A percentile compares a stretch with the other conserved stretches of the same genome.
These are phyloP conservation scores for Populus euphratica DNA, from an alignment of 345 rosid species.

Conservation along the genomic window DNA sequence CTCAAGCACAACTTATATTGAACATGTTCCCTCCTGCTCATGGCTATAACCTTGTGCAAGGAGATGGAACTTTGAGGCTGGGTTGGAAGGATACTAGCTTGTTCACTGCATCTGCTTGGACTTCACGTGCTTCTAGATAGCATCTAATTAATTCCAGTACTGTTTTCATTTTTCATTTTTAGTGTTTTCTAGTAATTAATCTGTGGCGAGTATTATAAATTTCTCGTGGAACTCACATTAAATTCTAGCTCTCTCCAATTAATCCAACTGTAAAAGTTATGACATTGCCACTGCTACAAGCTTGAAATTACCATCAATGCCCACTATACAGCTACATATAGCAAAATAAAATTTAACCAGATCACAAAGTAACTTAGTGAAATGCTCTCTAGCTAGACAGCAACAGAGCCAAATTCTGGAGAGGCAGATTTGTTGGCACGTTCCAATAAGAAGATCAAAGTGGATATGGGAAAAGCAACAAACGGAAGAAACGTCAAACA, in stretches of 20 bases:
- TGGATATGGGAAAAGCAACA: too few relatives aligned
- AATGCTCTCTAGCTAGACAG: too few relatives aligned
- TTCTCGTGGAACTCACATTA: background rate
- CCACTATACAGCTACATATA: too few relatives aligned
- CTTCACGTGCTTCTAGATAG: constrained; percentile 36
- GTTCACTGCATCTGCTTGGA: constrained; percentile 71
- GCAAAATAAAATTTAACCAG: too few relatives aligned
- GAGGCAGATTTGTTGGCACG: too few relatives aligned
- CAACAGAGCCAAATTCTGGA: too few relatives aligned
- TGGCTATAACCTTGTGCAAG: constrained; percentile 57
- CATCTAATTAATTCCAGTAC: background rate
- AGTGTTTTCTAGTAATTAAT: background rate
- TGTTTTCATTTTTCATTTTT: background rate
- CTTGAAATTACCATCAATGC: too few relatives aligned
- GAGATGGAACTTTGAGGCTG: constrained; percentile 57
- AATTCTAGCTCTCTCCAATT: background rate
- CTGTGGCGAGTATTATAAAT: background rate
- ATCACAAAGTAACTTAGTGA: too few relatives aligned
- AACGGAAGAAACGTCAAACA: too few relatives aligned
- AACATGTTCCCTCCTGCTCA: constrained; percentile 62
- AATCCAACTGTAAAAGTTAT: background rate
- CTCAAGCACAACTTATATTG: constrained; percentile 63
- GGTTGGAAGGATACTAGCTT: constrained; percentile 68
- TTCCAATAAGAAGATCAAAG: too few relatives aligned
- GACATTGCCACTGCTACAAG: too few relatives aligned